phyloP scores from a whole-genome alignment of 164 flowering plant species.

The Protea cynaroides region DNA sequence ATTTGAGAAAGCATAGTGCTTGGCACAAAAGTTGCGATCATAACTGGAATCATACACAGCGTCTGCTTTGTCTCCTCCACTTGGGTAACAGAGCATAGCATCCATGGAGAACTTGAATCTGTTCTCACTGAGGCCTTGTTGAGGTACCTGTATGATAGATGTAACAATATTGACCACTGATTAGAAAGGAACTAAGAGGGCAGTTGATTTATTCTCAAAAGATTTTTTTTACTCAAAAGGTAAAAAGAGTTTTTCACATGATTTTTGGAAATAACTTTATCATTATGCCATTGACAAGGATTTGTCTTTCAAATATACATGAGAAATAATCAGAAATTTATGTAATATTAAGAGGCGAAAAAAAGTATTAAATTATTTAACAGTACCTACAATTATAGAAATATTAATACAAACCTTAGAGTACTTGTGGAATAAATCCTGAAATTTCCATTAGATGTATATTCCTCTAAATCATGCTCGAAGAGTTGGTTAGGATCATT shows the following conservation, averaged over 20 bases:
- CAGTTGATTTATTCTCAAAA: too few species aligned
- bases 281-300: not conserved
- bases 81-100: constrained; percentile 41
- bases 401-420: constrained; percentile 11
- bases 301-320: too few species aligned
- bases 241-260: too few species aligned
- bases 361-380: too few species aligned
- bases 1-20: constrained; percentile 43
- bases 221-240: too few species aligned
- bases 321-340: too few species aligned
- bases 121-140: constrained; percentile 17
- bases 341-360: too few species aligned
- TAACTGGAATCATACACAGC: constrained; percentile 48
- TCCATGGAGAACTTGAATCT: constrained; percentile 10
- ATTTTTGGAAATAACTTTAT: not conserved
- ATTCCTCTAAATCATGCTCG: constrained; percentile 17
- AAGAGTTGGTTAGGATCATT: constrained; percentile 18
- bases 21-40: constrained; percentile 44
- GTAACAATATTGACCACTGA: too few species aligned
- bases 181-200: too few species aligned
- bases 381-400: not conserved
- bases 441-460: constrained; percentile 11
- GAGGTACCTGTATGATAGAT: constrained; percentile 19
- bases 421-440: constrained; percentile 20
- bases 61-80: constrained; percentile 61